A percentile compares a stretch with the other conserved stretches of the same genome.
Conservation (phyloP, 1,284 basidiomycete genomes). For the Ganoderma lingzhi region DNA sequence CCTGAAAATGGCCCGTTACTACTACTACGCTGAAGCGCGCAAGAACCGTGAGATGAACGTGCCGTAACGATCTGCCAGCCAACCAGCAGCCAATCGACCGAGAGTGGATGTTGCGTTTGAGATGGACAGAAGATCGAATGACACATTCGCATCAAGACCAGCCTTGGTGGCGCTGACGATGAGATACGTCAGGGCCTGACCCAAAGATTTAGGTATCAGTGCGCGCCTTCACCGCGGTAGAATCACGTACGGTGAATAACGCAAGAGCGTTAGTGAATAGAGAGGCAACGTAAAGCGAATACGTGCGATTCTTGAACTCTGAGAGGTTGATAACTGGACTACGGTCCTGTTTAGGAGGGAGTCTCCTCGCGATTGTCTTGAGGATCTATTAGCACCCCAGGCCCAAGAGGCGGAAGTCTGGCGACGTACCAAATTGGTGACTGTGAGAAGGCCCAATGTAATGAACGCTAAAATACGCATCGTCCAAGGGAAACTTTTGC, state of each 20-base stretch:
- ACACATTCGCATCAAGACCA: conserved; percentile 45
- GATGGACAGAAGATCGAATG: conserved; percentile 55
- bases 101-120: conserved; percentile 50
- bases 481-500: conserved; percentile 49
- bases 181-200: neutral
- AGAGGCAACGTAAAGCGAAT: neutral
- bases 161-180: conserved; percentile 21
- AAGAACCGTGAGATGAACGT: conserved; percentile 5
- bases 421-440: conserved; percentile 49
- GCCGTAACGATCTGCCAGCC: conserved; percentile 49
- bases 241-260: neutral
- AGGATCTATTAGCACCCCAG: neutral
- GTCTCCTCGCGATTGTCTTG: conserved; percentile 6
- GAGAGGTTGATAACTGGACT: neutral
- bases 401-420: neutral
- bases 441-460: conserved; percentile 48
- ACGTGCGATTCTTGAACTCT: neutral
- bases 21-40: no score
- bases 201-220: neutral
- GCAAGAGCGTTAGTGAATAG: neutral
- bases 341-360: neutral
- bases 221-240: neutral
- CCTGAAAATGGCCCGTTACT: conserved; percentile 42
- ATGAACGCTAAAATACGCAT: conserved; percentile 67
- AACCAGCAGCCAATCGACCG: conserved; percentile 49